Conservation (phyloP, 2,329 filamentous ascomycete genomes). For the Coniella vitis region DNA sequence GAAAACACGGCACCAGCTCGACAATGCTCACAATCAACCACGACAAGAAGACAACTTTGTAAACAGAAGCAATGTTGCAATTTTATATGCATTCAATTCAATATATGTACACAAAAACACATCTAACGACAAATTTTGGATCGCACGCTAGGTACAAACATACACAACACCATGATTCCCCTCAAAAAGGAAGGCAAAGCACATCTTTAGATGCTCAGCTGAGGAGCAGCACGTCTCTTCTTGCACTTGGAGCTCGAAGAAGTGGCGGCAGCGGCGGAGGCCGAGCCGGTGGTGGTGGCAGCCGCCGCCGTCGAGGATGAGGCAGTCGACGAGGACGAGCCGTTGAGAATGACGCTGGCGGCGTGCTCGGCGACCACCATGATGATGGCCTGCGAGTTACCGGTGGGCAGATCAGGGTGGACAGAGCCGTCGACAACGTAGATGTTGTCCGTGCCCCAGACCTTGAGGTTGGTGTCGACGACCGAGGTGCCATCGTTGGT, state of each 20-base stretch:
- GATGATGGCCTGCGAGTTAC: constrained; percentile 47
- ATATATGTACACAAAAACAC: background rate
- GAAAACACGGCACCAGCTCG: too few species aligned
- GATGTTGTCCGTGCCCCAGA: constrained; percentile 55
- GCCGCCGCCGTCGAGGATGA: background rate
- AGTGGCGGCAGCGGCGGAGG: background rate
- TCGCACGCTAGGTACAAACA: constrained; percentile 8
- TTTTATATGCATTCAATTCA: too few species aligned
- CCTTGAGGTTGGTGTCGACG: constrained; percentile 32
- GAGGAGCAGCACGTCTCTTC: constrained; percentile 9
- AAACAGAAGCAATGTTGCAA: too few species aligned
- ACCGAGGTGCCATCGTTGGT: constrained; percentile 26
- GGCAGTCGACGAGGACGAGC: background rate
- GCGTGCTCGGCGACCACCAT: constrained; percentile 34
- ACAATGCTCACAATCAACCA: too few species aligned
- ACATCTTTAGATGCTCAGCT: background rate
- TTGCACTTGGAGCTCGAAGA: constrained; percentile 8
- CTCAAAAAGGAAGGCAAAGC: too few species aligned
- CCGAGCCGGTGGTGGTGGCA: background rate
- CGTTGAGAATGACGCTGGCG: constrained; percentile 19
- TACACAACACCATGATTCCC: too few species aligned
- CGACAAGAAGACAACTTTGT: too few species aligned
- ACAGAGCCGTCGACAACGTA: constrained; percentile 57
- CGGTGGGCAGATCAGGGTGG: constrained; percentile 56
- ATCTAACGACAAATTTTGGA: background rate